Base-by-base conservation (phyloP, 2,329 filamentous ascomycete genomes). In the Chaetomium sp. region DNA sequence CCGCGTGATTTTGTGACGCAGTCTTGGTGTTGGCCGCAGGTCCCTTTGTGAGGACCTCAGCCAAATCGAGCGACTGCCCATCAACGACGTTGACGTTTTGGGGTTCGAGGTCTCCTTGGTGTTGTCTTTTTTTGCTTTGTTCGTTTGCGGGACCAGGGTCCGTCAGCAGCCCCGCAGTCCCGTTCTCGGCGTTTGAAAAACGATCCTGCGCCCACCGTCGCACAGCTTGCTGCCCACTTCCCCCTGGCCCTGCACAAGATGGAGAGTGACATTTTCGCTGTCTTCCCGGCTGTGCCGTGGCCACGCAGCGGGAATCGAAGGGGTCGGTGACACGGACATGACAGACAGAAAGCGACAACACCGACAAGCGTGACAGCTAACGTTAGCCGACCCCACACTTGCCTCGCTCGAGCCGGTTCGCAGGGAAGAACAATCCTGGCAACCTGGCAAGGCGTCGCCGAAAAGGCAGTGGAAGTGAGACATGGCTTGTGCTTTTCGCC, bases 241-340 rank as follows among this genome's bases (percentile, higher is more conserved):
- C 27, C 47, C 47, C 51, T 37, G 36, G 35, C 47, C 35, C 32
- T 47, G 42, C 12, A 11, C 43, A 6, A 32, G 33, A 37, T 45
- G 38, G n/a, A 27, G 19, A 45, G 46, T n/a, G 49, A 37, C 35
- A 27, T 27, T 27, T 27, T 27, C 40, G 37, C 8, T 8, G 37
- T 12, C 52, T 52, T 45, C 36, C 40, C 49, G 56, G 52, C 45
- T 64, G 60, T 52, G 61, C 59, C 60, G 57, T 57, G 53, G 57
- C 55, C 57, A 52, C 57, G 57, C 57, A 61, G 62, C 59, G 59
- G 59, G 59, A 53, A 52, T 59, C 57, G 58, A 54, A 49, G 43
- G 33, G 35, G 43, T 44, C 52, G 51, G 54, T 54, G 57, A 58
- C 14, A 34, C 47, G 19, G 19, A 54, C 47, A 8, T 8, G 52